phyloP scores from a whole-genome alignment of 331 rosid species.

The Telfairia occidentalis region DNA sequence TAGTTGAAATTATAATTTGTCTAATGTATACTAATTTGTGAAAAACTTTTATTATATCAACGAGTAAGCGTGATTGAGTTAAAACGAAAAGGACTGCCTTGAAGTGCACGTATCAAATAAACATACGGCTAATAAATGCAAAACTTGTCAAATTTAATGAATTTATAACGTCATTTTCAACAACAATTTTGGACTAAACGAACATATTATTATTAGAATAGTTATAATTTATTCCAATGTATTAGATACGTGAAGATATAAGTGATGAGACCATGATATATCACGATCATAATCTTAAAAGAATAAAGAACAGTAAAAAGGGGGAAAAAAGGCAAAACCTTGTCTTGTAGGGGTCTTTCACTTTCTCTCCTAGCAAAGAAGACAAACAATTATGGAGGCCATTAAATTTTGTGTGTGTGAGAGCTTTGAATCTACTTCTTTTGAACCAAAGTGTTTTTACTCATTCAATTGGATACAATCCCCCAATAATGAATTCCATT shows the following conservation, averaged over 20 bases:
- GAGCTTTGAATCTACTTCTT: neutral
- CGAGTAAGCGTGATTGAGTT: too few relatives aligned
- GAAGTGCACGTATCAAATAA: neutral
- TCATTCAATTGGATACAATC: slow-evolving; percentile 2
- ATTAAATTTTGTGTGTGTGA: neutral
- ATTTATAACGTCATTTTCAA: neutral
- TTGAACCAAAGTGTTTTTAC: neutral
- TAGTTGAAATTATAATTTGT: too few relatives aligned
- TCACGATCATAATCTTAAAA: neutral
- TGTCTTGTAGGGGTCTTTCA: slow-evolving; percentile 10
- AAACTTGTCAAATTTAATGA: neutral
- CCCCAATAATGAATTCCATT: slow-evolving; percentile 9
- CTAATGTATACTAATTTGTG: too few relatives aligned
- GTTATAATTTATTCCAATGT: neutral
- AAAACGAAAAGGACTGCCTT: neutral
- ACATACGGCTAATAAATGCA: neutral
- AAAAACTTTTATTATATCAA: too few relatives aligned
- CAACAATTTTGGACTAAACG: neutral
- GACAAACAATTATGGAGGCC: slow-evolving; percentile 3
- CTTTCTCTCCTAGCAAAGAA: neutral
- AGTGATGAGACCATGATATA: neutral
- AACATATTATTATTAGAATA: neutral
- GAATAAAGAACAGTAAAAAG: neutral
- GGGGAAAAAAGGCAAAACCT: neutral
- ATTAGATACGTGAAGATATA: neutral